Conservation (phyloP, 2,329 filamentous ascomycete genomes). For the Epichloe uncinata region DNA sequence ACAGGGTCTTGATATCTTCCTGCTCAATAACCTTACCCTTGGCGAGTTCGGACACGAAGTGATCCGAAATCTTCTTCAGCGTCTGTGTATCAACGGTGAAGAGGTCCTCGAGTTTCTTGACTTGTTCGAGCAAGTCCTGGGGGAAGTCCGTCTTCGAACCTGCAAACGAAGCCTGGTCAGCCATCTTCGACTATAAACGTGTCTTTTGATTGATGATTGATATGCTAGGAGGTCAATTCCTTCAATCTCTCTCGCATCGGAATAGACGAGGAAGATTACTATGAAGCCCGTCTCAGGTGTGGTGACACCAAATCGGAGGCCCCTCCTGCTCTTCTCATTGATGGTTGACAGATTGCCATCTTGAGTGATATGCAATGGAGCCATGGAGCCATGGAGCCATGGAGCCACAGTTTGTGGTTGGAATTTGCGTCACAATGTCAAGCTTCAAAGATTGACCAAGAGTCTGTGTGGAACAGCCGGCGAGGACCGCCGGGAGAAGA, state of each 20-base stretch:
- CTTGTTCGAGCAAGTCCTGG: constrained; percentile 71
- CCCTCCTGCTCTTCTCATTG: neutral
- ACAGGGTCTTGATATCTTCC: neutral
- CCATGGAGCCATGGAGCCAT: too few species aligned
- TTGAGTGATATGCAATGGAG: neutral
- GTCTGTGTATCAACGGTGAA: constrained; percentile 69
- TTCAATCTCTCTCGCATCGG: neutral
- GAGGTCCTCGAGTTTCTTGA: constrained; percentile 68
- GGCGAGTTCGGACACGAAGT: constrained; percentile 77
- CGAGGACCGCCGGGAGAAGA: neutral
- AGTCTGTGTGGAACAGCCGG: neutral
- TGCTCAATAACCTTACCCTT: constrained; percentile 47
- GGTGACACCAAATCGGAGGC: neutral
- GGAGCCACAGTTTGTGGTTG: neutral
- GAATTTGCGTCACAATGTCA: neutral
- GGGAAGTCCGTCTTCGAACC: constrained; percentile 88
- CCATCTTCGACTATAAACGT: neutral
- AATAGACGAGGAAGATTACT: neutral
- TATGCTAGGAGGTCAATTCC: neutral
- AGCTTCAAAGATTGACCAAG: neutral
- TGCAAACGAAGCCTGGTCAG: constrained; percentile 23
- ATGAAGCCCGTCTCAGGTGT: neutral
- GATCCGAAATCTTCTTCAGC: constrained; percentile 80
- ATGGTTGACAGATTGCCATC: neutral
- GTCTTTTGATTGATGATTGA: neutral